These are phyloP conservation scores for Cryptosporidium ryanae DNA, from an alignment of 169 alveolate genomes.

Conservation along the genomic window DNA sequence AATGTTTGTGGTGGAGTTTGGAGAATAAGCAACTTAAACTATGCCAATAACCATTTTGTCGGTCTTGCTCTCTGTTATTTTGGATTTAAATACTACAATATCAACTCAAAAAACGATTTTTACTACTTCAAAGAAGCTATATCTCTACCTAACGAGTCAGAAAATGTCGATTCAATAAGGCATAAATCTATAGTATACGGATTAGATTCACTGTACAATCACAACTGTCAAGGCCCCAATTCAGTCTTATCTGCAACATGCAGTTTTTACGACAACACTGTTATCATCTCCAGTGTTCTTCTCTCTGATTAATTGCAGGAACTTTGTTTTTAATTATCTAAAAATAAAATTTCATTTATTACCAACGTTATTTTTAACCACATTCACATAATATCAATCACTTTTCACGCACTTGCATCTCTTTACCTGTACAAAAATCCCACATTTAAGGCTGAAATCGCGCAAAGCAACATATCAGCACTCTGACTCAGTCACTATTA, in stretches of 20 bases:
- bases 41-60: neutral
- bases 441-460: no score
- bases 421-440: no score
- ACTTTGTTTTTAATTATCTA: no score
- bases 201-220: conserved; percentile 14
- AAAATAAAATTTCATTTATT: neutral
- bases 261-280: conserved; percentile 58
- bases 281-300: neutral
- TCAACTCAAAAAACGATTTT: neutral
- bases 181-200: conserved; percentile 55
- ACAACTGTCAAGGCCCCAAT: neutral
- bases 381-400: neutral
- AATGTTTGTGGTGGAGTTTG: conserved; percentile 46
- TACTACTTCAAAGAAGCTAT: neutral
- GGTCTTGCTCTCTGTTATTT: conserved; percentile 54
- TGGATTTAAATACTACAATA: conserved; percentile 22
- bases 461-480: no score
- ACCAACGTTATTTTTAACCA: neutral
- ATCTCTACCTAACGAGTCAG: conserved; percentile 2
- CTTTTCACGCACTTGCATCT: no score
- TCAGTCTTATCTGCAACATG: conserved; percentile 26
- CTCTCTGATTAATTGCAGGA: no score
- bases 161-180: neutral
- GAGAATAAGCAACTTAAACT: conserved; percentile 48
- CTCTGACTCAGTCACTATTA: no score